Evolutionary conservation across 768 basidiomycete genomes (phyloP).

Genomic region (Termitomyces bulborhizus): DNA sequence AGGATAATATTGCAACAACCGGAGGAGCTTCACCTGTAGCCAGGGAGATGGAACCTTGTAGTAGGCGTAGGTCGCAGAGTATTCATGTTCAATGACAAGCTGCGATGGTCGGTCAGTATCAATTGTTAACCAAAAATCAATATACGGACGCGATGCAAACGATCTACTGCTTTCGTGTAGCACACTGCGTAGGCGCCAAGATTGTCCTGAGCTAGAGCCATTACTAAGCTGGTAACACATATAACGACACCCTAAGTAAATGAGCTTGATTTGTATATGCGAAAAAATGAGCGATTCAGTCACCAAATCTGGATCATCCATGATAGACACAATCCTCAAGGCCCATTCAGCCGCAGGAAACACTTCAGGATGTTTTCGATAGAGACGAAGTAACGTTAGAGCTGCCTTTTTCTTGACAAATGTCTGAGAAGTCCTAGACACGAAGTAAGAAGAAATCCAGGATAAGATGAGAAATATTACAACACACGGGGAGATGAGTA

Average conservation of each 20-base stretch:
- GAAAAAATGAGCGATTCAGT: conserved; percentile 12
- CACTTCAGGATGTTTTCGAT: conserved; percentile 93
- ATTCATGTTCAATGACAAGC: conserved; percentile 91
- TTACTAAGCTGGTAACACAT: conserved; percentile 88
- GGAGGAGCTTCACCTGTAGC: conserved; percentile 94
- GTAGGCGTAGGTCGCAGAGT: conserved; percentile 84
- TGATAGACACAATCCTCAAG: conserved; percentile 86
- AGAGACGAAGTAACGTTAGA: conserved; percentile 84
- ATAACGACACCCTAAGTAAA: conserved; percentile 81
- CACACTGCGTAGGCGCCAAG: conserved; percentile 87
- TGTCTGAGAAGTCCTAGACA: conserved; percentile 75
- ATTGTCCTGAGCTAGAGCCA: conserved; percentile 92
- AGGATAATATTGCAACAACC: conserved; percentile 91
- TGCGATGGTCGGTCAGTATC: conserved; percentile 22
- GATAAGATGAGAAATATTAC: not conserved
- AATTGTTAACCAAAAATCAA: not conserved
- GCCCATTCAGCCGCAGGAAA: conserved; percentile 96
- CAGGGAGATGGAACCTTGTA: conserved; percentile 98
- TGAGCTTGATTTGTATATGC: conserved; percentile 3
- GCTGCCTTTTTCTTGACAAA: conserved; percentile 99
- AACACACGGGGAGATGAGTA: conserved; percentile 88
- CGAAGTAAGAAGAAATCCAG: conserved; percentile 10
- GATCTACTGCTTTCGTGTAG: conserved; percentile 91
- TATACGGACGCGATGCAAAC: conserved; percentile 66
- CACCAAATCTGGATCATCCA: conserved; percentile 91